These are phyloP conservation scores for Phytophthora sansomeana DNA, from an alignment of 352 stramenopile species.

Conservation along the genomic window DNA sequence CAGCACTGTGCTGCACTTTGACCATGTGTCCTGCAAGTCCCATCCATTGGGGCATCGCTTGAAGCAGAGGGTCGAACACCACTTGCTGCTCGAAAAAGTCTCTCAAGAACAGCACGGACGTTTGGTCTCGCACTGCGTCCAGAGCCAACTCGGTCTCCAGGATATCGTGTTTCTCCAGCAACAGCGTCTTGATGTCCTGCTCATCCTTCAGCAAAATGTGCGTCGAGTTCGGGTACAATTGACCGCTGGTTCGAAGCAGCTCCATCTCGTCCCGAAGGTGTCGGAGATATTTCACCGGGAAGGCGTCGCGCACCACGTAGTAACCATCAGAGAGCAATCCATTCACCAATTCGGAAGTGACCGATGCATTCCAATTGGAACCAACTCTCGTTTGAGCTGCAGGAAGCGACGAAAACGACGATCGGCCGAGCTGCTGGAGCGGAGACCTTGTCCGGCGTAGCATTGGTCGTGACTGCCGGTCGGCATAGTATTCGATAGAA, in stretches of 20 bases:
- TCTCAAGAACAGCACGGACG: slow-evolving; percentile 52
- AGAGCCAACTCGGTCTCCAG: slow-evolving; percentile 83
- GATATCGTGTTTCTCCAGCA: slow-evolving; percentile 84
- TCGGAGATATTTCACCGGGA: slow-evolving; percentile 53
- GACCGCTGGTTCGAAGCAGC: slow-evolving; percentile 39
- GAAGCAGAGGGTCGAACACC: slow-evolving; percentile 53
- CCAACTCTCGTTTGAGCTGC: slow-evolving; percentile 10
- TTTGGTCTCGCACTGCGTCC: slow-evolving; percentile 29
- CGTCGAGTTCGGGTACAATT: slow-evolving; percentile 83
- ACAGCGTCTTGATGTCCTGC: slow-evolving; percentile 41
- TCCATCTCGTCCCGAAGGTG: slow-evolving; percentile 66
- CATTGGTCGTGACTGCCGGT: slow-evolving; percentile 3
- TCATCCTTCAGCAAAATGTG: slow-evolving; percentile 65
- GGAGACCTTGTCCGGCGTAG: slow-evolving; percentile 7
- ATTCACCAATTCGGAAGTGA: slow-evolving; percentile 37
- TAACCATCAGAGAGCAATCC: slow-evolving; percentile 61
- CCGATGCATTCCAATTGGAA: slow-evolving; percentile 39
- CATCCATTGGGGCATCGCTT: slow-evolving; percentile 51
- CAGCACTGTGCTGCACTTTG: slow-evolving; percentile 87
- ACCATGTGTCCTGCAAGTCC: slow-evolving; percentile 61
- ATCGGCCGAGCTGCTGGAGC: slow-evolving; percentile 1
- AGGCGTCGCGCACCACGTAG: slow-evolving; percentile 56
- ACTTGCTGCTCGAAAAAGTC: slow-evolving; percentile 71
- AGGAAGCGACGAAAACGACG: slow-evolving; percentile 11
- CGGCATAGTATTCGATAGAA: slow-evolving; percentile 20